Evolutionary conservation across 805 yeast species (phyloP), one percentile per base, ranked within the genome.

Genomic region (Candida insectalens): DNA sequence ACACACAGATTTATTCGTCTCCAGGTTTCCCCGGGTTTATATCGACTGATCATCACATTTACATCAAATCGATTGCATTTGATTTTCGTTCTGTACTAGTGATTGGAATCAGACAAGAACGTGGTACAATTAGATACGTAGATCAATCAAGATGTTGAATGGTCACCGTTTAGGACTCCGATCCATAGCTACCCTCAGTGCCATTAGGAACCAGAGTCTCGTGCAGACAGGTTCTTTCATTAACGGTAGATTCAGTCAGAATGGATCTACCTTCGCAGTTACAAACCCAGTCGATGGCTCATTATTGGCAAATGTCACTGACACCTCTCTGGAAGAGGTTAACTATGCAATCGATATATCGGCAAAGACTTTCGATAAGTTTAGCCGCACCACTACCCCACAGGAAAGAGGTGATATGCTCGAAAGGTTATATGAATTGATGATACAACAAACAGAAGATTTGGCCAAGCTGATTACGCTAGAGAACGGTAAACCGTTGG

Each of bases 401-500:
- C 64, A 82, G 20, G 62, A 68, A 25, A 63, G 89, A 27, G 62
- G 79, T 2, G 63, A 60, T 12, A 45, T 78, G 41, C 65, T 83
- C 34, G 50, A 57, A 29, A 64, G 61, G 26, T 62, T 81, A 59
- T 67, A 74, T 49, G 57, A 58, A 6, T 60, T 77, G 35, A 65
- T 79, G 62, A 48, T 64, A 25, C 71, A 66, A 27, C 68, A 81
- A 52, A 59, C 62, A 25, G 70, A 70, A 5, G 92, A 81, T 49
- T 65, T 82, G 42, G 88, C 87, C 18, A 64, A 57, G 36, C 49
- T 83, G 30, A 67, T 79, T 33, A 72, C 83, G 5, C 56, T 74
- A 40, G 94, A 83, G 49, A 82, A 82, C 50, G 94, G 94, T 19
- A 83, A 83, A 55, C 75, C 88, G 1, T 55, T 67, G 10, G 67